A percentile compares a stretch with the other conserved stretches of the same genome.
These are phyloP conservation scores for Ceratobasidium sp. DNA, from an alignment of 1,284 basidiomycete genomes.

Conservation along the genomic window DNA sequence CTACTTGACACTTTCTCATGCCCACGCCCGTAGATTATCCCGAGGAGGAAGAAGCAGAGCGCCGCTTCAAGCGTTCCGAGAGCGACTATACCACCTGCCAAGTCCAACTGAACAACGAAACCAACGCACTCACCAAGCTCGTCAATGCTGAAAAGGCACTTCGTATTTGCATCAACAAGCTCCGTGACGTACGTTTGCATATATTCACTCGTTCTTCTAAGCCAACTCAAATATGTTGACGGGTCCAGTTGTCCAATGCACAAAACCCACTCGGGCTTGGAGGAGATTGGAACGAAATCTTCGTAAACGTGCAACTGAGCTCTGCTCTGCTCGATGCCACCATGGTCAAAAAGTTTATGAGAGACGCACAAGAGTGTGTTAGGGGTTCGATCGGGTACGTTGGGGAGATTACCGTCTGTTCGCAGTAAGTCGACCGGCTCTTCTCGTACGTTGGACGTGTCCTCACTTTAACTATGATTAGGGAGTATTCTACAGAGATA, in stretches of 20 bases:
- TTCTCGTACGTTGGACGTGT: slow-evolving; percentile 1
- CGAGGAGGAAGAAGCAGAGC: slow-evolving; percentile 32
- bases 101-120: background rate
- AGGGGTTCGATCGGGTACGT: background rate
- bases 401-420: background rate
- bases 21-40: slow-evolving; percentile 11
- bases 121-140: slow-evolving; percentile 20
- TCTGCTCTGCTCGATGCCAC: background rate
- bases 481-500: background rate
- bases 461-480: background rate
- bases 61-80: background rate
- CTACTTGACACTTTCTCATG: background rate
- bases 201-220: background rate
- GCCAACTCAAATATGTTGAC: background rate
- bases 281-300: background rate
- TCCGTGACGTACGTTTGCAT: slow-evolving; percentile 20
- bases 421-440: background rate
- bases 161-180: background rate
- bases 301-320: background rate
- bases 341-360: background rate
- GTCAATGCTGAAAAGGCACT: slow-evolving; percentile 13
- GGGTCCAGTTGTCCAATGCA: background rate
- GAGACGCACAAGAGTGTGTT: slow-evolving; percentile 10
- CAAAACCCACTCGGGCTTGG: background rate
- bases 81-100: slow-evolving; percentile 5